Evolutionary conservation across 306 rosid species (phyloP).

Genomic region (Macrotyloma uniflorum): DNA sequence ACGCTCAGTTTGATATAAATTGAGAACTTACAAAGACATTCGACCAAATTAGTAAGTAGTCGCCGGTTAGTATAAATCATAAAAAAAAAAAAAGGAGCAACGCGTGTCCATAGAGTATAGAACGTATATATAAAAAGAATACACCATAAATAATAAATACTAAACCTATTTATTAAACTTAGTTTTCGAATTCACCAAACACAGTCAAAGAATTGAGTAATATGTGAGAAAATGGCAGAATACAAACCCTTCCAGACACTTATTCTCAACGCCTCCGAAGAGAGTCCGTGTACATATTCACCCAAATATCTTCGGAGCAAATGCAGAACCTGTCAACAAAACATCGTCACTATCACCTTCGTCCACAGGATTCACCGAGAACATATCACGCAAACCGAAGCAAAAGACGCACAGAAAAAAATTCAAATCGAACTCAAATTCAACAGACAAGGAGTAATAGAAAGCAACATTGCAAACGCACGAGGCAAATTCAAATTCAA

Average conservation of each 20-base stretch:
- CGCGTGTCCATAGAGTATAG: background rate
- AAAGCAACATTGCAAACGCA: background rate
- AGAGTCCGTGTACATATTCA: constrained; percentile 97
- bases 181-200: constrained; percentile 12
- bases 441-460: background rate
- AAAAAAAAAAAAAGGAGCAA: background rate
- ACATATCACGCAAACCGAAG: background rate
- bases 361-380: background rate
- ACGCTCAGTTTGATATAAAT: background rate
- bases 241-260: constrained; percentile 97
- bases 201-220: background rate
- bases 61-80: background rate
- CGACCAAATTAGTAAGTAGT: background rate
- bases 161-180: background rate
- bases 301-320: constrained; percentile 91
- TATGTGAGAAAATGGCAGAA: constrained; percentile 35
- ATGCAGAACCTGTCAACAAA: constrained; percentile 75
- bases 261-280: constrained; percentile 86
- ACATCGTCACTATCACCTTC: background rate
- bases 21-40: background rate
- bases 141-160: background rate
- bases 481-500: background rate
- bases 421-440: background rate
- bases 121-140: background rate
- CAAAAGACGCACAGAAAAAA: background rate